Base-by-base conservation (phyloP, 805 yeast species). In the Kuraishia borneana region DNA sequence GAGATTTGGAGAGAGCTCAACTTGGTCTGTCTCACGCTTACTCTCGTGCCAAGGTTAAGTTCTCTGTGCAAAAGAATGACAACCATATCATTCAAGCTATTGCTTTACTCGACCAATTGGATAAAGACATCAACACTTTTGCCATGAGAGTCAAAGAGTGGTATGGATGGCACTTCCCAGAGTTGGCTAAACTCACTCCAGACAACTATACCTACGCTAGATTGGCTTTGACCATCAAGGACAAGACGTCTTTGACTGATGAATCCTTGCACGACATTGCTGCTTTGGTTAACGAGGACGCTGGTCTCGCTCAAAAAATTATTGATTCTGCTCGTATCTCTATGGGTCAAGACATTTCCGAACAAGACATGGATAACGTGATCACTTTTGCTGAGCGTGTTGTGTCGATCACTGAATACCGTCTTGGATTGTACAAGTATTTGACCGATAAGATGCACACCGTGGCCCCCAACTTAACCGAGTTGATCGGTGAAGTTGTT, bases 111-210 rank as follows among this genome's bases (percentile, higher is more conserved):
- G 98, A 94, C 58, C 96, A 92, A 65, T 77, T 92, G 53, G 98
- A 92, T 66, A 94, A 94, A 68, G 98, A 92, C 59, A 82, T 92
- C 62, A 92, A 92, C 70, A 88, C 96, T 40, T 92, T 83, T 60
- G 80, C 96, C 39, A 87, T 87, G 96, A 78, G 96, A 64, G 92
- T 83, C 46, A 84, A 87, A 68, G 96, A 87, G 65, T 87, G 96
- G 96, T 87, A 87, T 65, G 94, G 95, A 51, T 87, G 96, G 96
- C 96, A 87, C 60, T 87, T 92, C 78, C 96, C 96, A 39, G 96
- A 87, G 67, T 74, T 87, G 64, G 92, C 94, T 50, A 83, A 82
- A 64, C 73, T 88, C 51, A 94, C 83, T 35, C 76, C 84, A 46
- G 96, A 88, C 62, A 87, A 85, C 70, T 83, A 82, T 67, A 65